phyloP scores from a whole-genome alignment of 2,329 filamentous ascomycete genomes.

The Phialophora chinensis region DNA sequence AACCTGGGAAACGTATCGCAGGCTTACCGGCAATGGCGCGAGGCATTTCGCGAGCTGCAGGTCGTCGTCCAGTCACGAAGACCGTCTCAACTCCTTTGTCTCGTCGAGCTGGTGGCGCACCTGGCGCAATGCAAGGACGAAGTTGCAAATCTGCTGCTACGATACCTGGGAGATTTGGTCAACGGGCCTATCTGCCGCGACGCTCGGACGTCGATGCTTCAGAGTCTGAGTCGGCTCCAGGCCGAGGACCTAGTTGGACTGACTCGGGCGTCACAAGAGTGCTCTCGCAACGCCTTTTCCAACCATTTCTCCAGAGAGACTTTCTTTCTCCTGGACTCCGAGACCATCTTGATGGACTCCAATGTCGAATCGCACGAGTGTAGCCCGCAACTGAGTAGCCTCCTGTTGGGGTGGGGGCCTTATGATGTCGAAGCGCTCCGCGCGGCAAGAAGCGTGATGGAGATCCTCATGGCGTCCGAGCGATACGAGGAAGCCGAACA shows the following conservation, averaged over 20 bases:
- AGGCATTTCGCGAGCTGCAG: not conserved
- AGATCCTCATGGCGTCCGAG: conserved; percentile 11
- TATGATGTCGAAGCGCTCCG: conserved; percentile 4
- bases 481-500: conserved; percentile 13
- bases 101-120: conserved; percentile 9
- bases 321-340: conserved; percentile 20
- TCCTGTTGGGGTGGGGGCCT: not conserved
- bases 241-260: conserved; percentile 4
- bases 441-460: conserved; percentile 5
- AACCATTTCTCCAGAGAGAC: conserved; percentile 1
- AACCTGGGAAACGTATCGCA: conserved; percentile 12
- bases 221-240: conserved; percentile 3
- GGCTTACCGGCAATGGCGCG: conserved; percentile 21
- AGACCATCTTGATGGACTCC: conserved; percentile 2
- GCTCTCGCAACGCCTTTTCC: not conserved
- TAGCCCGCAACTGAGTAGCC: not conserved
- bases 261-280: not conserved
- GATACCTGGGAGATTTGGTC: conserved; percentile 5
- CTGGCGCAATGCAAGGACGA: conserved; percentile 11
- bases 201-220: not conserved
- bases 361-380: not conserved
- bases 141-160: conserved; percentile 11
- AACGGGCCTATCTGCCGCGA: not conserved
- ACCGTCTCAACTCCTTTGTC: conserved; percentile 17
- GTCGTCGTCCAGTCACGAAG: not conserved